A percentile compares a stretch with the other conserved stretches of the same genome.
Conservation (phyloP, 192 early-diverging fungal species). For the Coemansia sp. region DNA sequence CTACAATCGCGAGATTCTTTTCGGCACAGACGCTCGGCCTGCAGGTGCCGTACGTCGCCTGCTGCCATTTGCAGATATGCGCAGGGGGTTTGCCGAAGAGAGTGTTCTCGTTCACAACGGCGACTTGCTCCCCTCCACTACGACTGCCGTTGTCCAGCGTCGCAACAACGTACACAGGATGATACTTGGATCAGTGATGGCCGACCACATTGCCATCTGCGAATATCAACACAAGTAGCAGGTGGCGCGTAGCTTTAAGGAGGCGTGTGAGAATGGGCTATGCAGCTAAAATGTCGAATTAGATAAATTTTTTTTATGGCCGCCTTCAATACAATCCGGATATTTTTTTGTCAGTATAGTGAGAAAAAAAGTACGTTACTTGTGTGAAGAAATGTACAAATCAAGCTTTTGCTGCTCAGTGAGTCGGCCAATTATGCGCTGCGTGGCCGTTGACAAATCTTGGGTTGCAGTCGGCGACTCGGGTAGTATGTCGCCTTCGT, state of each 20-base stretch:
- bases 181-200: constrained; percentile 52
- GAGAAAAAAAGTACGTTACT: neutral
- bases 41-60: constrained; percentile 41
- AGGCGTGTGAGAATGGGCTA: too few species aligned
- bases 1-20: constrained; percentile 48
- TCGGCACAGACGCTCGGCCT: constrained; percentile 39
- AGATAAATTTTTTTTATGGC: neutral
- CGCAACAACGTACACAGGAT: constrained; percentile 28
- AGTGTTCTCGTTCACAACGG: constrained; percentile 38
- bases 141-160: constrained; percentile 40
- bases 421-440: constrained; percentile 18
- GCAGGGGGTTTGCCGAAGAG: constrained; percentile 36
- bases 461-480: constrained; percentile 18
- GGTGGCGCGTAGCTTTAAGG: neutral
- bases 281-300: neutral
- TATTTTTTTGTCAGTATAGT: constrained; percentile 2
- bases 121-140: constrained; percentile 42
- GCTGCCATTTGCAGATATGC: constrained; percentile 15
- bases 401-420: constrained; percentile 37
- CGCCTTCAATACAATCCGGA: neutral
- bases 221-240: neutral
- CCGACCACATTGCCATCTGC: constrained; percentile 52
- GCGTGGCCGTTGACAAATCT: constrained; percentile 22
- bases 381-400: constrained; percentile 40
- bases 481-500: neutral